phyloP scores from a whole-genome alignment of 805 yeast species.

The Lipomyces japonicus region DNA sequence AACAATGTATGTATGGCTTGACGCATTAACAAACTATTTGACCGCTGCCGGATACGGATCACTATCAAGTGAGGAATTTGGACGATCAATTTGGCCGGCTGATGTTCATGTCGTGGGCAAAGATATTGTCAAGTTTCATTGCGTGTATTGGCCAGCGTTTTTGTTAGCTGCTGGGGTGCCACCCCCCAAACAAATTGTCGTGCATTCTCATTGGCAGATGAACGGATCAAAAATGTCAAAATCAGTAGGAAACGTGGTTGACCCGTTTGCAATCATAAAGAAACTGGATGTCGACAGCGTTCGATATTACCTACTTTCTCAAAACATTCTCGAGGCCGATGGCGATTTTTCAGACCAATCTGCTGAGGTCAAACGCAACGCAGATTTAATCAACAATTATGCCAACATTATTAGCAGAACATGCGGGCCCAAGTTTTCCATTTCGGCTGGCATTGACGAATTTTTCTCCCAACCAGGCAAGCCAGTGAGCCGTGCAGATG shows the following conservation, averaged over 20 bases:
- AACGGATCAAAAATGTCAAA: constrained; percentile 93
- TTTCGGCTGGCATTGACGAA: constrained; percentile 3
- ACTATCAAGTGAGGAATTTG: constrained; percentile 23
- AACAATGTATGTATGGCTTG: constrained; percentile 93
- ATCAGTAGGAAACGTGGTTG: constrained; percentile 88
- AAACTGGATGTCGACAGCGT: constrained; percentile 60
- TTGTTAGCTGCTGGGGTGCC: constrained; percentile 74
- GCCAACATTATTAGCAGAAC: constrained; percentile 75
- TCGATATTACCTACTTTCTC: constrained; percentile 70
- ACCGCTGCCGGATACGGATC: constrained; percentile 65
- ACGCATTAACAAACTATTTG: constrained; percentile 81
- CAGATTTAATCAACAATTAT: constrained; percentile 70
- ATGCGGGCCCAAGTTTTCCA: constrained; percentile 64
- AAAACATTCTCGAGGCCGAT: constrained; percentile 71
- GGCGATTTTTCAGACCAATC: constrained; percentile 72
- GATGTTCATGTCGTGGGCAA: constrained; percentile 81
- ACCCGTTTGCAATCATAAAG: constrained; percentile 65
- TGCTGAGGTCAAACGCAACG: constrained; percentile 41
- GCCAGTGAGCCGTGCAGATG: background rate
- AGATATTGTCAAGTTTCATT: constrained; percentile 83
- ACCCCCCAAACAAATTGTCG: constrained; percentile 69
- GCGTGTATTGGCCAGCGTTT: constrained; percentile 91
- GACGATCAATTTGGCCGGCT: constrained; percentile 53
- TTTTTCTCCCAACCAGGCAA: background rate
- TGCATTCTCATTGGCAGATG: constrained; percentile 92